Percentiles rank a stretch among this genome's conserved stretches.
Conservation (phyloP, 1,284 basidiomycete genomes). For the Trichosporon sp. region DNA sequence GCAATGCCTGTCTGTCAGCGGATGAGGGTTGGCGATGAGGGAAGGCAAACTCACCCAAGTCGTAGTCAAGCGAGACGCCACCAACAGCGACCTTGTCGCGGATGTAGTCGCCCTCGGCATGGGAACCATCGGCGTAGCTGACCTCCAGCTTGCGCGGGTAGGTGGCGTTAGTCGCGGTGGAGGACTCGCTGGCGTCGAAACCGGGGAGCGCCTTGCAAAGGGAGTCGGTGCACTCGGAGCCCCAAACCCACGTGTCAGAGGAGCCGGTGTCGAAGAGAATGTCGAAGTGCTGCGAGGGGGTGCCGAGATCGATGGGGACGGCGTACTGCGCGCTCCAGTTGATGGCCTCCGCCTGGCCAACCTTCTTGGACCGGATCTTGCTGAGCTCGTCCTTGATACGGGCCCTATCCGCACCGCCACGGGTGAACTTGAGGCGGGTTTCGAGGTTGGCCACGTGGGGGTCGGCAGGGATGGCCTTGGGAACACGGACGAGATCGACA, state of each 20-base stretch:
- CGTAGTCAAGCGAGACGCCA: not conserved
- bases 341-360: not conserved
- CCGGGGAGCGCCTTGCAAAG: not conserved
- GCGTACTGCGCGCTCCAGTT: constrained; percentile 49
- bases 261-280: constrained; percentile 65
- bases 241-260: constrained; percentile 60
- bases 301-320: constrained; percentile 44
- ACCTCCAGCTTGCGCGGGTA: not conserved
- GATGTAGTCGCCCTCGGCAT: not conserved
- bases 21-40: not conserved
- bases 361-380: not conserved
- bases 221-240: not conserved
- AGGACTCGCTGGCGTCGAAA: not conserved
- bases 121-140: not conserved
- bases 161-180: not conserved
- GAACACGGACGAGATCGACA: not conserved
- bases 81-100: not conserved
- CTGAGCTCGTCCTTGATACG: not conserved
- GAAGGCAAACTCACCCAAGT: not conserved
- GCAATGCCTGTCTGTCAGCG: not conserved
- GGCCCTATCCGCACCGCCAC: not conserved
- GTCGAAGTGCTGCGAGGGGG: constrained; percentile 60
- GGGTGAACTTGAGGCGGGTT: not conserved
- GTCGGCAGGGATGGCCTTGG: not conserved
- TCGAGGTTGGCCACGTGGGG: not conserved